Conservation (phyloP, 352 stramenopile species). For the Phytophthora aleatoria region DNA sequence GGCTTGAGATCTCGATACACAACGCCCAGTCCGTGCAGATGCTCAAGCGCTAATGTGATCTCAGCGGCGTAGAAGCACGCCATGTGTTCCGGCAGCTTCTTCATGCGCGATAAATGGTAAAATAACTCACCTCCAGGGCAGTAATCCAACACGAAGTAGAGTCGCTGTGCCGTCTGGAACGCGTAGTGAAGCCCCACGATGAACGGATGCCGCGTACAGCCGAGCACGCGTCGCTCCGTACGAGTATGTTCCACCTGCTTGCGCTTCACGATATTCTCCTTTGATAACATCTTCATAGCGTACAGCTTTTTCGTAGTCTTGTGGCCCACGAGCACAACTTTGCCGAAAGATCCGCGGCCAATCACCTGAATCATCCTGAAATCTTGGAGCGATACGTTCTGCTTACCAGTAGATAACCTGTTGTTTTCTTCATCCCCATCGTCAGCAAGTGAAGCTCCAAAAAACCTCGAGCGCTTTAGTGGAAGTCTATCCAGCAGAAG, state of each 20-base stretch:
- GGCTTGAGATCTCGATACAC: slow-evolving; percentile 86
- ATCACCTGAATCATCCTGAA: slow-evolving; percentile 91
- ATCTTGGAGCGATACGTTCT: slow-evolving; percentile 66
- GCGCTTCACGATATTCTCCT: slow-evolving; percentile 89
- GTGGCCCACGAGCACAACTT: slow-evolving; percentile 88
- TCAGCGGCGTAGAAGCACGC: slow-evolving; percentile 90
- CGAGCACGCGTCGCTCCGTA: slow-evolving; percentile 84
- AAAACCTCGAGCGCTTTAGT: slow-evolving; percentile 69
- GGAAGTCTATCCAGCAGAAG: slow-evolving; percentile 72
- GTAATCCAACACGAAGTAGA: slow-evolving; percentile 97
- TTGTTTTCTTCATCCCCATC: slow-evolving; percentile 52
- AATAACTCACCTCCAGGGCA: slow-evolving; percentile 89
- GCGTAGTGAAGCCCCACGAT: slow-evolving; percentile 90
- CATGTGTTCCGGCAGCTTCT: slow-evolving; percentile 88
- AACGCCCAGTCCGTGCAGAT: slow-evolving; percentile 83
- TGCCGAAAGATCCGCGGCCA: slow-evolving; percentile 92
- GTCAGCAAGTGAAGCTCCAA: slow-evolving; percentile 63
- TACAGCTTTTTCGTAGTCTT: slow-evolving; percentile 89
- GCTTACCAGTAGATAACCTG: slow-evolving; percentile 31
- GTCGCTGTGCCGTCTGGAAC: slow-evolving; percentile 87
- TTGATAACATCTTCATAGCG: slow-evolving; percentile 93
- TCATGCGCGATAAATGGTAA: slow-evolving; percentile 88
- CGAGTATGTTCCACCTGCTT: slow-evolving; percentile 91
- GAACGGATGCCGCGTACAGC: slow-evolving; percentile 84
- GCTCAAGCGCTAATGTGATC: slow-evolving; percentile 83